Conservation (phyloP, 768 basidiomycete species). For the Boletus rubescentipes region DNA sequence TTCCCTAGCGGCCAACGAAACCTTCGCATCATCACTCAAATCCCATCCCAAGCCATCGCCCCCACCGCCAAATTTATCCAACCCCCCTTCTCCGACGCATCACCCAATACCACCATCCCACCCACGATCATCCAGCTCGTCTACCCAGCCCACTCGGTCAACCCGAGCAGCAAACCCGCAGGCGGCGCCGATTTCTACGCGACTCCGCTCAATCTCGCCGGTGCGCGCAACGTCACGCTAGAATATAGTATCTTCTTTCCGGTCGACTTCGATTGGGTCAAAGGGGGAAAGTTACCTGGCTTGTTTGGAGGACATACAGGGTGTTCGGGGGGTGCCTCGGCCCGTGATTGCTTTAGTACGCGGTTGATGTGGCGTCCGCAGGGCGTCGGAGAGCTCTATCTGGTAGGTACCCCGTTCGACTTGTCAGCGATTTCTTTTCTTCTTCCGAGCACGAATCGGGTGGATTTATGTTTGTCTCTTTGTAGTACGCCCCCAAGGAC, state of each 20-base stretch:
- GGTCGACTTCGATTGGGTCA: constrained; percentile 68
- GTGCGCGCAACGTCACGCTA: constrained; percentile 55
- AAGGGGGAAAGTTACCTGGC: constrained; percentile 84
- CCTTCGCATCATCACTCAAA: constrained; percentile 51
- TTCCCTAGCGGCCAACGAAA: constrained; percentile 57
- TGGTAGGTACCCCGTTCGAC: constrained; percentile 42
- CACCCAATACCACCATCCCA: constrained; percentile 28
- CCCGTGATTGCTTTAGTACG: constrained; percentile 76
- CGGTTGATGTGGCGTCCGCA: constrained; percentile 76
- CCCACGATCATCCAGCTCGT: constrained; percentile 56
- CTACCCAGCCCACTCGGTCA: constrained; percentile 69
- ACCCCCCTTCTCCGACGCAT: background rate
- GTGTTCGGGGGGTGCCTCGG: constrained; percentile 76
- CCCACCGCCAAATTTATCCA: constrained; percentile 15
- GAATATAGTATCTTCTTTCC: constrained; percentile 80
- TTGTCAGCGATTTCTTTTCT: too few relatives aligned
- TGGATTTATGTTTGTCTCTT: background rate
- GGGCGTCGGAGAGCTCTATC: constrained; percentile 74
- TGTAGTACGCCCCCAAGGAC: constrained; percentile 73
- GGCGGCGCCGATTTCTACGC: constrained; percentile 78
- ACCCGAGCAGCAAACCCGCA: constrained; percentile 58
- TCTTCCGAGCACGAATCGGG: background rate
- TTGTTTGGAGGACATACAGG: constrained; percentile 65
- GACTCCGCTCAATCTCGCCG: constrained; percentile 41
- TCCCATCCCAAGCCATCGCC: constrained; percentile 39